These are phyloP conservation scores for Elongisporangium undulatum DNA, from an alignment of 352 stramenopile genomes.

Conservation along the genomic window DNA sequence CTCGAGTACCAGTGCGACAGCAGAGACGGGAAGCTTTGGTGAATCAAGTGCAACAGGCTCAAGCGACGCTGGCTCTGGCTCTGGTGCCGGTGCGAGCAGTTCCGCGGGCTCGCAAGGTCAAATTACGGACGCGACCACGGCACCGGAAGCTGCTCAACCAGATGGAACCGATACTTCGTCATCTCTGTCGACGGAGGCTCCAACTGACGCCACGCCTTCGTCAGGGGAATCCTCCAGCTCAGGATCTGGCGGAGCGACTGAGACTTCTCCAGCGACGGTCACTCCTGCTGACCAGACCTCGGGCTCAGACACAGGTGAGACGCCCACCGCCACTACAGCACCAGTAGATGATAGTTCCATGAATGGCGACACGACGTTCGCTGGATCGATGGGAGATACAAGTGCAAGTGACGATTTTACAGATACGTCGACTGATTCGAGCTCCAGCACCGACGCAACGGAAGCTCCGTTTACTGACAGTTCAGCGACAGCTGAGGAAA, in stretches of 20 bases:
- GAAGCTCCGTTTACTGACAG: background rate
- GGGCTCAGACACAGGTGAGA: background rate
- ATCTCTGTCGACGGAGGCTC: background rate
- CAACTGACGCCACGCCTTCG: background rate
- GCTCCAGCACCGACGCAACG: constrained; percentile 4
- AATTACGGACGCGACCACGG: background rate
- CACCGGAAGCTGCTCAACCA: background rate
- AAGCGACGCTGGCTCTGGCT: background rate
- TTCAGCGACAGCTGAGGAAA: background rate
- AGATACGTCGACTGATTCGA: constrained; percentile 2
- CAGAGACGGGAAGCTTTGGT: background rate
- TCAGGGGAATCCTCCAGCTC: background rate
- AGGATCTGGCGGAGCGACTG: background rate
- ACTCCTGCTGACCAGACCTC: background rate
- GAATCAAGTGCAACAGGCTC: background rate
- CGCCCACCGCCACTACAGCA: background rate
- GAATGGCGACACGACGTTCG: background rate
- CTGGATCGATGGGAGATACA: background rate
- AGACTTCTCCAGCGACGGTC: background rate
- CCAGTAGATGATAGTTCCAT: background rate
- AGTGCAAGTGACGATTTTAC: background rate
- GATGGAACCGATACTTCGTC: background rate
- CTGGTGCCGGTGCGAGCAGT: background rate
- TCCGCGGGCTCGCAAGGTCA: background rate
- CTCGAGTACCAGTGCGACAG: background rate